A percentile compares a stretch with the other conserved stretches of the same genome.
phyloP scores from a whole-genome alignment of 2,329 filamentous ascomycete species.

The Botrytis elliptica region DNA sequence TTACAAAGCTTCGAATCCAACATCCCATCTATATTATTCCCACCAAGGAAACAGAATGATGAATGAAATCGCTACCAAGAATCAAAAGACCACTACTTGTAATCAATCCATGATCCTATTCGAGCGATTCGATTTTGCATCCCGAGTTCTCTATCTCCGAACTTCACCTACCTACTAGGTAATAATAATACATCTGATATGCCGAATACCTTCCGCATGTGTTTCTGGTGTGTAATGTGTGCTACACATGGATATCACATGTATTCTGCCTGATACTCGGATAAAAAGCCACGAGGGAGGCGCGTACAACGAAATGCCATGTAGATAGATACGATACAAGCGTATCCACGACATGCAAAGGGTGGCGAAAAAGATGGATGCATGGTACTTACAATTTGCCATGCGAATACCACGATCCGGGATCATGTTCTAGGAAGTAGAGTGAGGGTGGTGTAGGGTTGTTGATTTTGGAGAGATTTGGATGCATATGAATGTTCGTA shows the following conservation, averaged over 20 bases:
- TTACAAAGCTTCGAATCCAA: background rate
- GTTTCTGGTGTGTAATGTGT: no score
- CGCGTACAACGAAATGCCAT: background rate
- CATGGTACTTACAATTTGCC: background rate
- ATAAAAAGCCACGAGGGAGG: background rate
- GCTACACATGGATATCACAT: background rate
- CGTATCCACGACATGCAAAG: background rate
- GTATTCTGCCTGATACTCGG: background rate
- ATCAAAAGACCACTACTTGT: background rate
- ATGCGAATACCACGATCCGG: background rate
- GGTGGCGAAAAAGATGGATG: background rate
- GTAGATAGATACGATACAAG: background rate
- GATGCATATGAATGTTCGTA: no score
- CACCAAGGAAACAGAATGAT: background rate
- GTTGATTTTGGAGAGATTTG: background rate
- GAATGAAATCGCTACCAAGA: background rate
- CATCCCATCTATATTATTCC: background rate
- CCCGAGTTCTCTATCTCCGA: background rate
- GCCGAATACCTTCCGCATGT: background rate
- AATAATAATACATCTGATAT: background rate
- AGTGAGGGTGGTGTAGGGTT: no score
- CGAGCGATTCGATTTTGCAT: background rate
- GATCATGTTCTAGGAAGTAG: background rate
- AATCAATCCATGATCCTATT: background rate
- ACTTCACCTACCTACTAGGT: background rate